phyloP scores from a whole-genome alignment of 2,329 filamentous ascomycete species.

The Apiospora malaysiana region DNA sequence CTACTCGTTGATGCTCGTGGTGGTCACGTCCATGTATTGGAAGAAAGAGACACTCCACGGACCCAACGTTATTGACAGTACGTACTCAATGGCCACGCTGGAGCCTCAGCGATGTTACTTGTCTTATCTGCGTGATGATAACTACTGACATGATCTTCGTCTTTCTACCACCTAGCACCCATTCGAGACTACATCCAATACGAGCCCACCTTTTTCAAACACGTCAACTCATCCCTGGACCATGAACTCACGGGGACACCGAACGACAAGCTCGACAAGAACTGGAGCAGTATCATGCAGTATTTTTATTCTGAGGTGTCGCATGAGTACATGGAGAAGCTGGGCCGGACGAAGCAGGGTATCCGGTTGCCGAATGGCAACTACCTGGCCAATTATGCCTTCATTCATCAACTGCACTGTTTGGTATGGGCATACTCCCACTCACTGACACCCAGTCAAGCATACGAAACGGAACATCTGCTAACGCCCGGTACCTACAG shows the following conservation, averaged over 20 bases:
- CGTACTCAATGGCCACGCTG: slow-evolving; percentile 29
- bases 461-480: not conserved
- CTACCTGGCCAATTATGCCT: slow-evolving; percentile 34
- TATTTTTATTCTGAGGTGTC: slow-evolving; percentile 33
- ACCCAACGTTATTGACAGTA: slow-evolving; percentile 33
- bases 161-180: not conserved
- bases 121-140: not conserved
- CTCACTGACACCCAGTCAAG: not conserved
- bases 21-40: slow-evolving; percentile 29
- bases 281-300: slow-evolving; percentile 32
- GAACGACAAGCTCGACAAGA: slow-evolving; percentile 29
- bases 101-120: not conserved
- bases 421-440: slow-evolving; percentile 24
- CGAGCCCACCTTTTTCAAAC: not conserved
- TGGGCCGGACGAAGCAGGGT: slow-evolving; percentile 30
- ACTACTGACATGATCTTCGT: not conserved
- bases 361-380: slow-evolving; percentile 33
- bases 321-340: slow-evolving; percentile 31
- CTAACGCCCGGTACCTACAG: slow-evolving; percentile 19
- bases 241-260: not conserved
- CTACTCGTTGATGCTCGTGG: slow-evolving; percentile 29
- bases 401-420: slow-evolving; percentile 33
- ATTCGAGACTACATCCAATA: not conserved
- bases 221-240: not conserved
- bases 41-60: slow-evolving; percentile 31